phyloP scores from a whole-genome alignment of 2,329 filamentous ascomycete species.

The Ascomycota sp. region DNA sequence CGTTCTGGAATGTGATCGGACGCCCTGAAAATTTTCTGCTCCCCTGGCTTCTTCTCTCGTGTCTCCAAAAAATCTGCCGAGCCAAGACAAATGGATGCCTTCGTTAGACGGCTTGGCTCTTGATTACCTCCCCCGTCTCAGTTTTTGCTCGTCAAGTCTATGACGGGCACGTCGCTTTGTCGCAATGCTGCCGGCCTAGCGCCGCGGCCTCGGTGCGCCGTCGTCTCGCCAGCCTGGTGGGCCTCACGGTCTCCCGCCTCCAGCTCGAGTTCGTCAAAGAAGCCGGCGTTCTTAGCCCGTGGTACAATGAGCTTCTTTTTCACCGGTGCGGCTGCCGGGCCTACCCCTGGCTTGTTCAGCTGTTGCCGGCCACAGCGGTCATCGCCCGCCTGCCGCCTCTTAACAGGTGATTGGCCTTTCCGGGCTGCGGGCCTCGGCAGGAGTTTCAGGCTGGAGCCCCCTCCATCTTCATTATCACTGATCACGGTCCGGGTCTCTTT shows the following conservation, averaged over 20 bases:
- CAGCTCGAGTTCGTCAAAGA: slow-evolving; percentile 14
- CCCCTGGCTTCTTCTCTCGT: too few species aligned
- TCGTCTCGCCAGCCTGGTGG: slow-evolving; percentile 6
- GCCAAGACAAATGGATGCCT: too few species aligned
- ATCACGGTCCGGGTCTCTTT: neutral
- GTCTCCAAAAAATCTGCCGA: too few species aligned
- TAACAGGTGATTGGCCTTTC: neutral
- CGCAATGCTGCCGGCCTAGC: slow-evolving; percentile 5
- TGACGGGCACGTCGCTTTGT: slow-evolving; percentile 13
- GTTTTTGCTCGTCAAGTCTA: slow-evolving; percentile 10
- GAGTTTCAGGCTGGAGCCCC: slow-evolving; percentile 4
- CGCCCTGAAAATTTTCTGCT: too few species aligned
- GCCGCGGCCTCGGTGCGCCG: slow-evolving; percentile 3
- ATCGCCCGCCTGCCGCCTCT: slow-evolving; percentile 1
- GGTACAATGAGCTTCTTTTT: slow-evolving; percentile 20
- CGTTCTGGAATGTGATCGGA: too few species aligned
- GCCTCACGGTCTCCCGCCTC: slow-evolving; percentile 8
- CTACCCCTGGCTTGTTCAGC: too few species aligned
- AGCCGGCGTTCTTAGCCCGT: slow-evolving; percentile 16
- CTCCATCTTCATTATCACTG: slow-evolving; percentile 2
- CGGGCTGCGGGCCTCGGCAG: neutral
- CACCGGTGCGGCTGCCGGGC: neutral
- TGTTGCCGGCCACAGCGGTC: too few species aligned
- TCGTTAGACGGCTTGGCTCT: too few species aligned
- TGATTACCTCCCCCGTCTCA: too few species aligned